Evolutionary conservation across 768 basidiomycete species (phyloP), one percentile per base, ranked within the genome.

Genomic region (Cystobasidium tubakii): DNA sequence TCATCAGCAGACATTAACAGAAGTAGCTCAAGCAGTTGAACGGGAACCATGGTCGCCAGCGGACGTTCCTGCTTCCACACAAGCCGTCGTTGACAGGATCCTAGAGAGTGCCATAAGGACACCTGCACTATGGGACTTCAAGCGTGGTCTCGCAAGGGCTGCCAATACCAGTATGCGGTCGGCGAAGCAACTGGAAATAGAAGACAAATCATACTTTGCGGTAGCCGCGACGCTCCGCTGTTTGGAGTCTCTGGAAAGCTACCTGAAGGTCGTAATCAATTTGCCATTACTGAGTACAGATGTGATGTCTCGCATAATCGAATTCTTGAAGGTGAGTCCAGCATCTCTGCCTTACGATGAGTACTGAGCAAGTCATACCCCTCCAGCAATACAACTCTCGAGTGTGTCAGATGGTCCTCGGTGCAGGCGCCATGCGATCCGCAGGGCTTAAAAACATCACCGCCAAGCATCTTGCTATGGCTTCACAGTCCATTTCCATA

Each of bases 381-480:
- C n/a, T 2, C 13, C 67, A 84, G 83, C 89, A 93, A 31, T 98
- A 95, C 84, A 99, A 99, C 81, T 98, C 95, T 34, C 84, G 96
- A 77, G 95, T 92, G 1, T 99, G 96, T 82, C 96, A 98, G 81
- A 94, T 98, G 55, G 96, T 99, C 0, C 84, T 99, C 10, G 96
- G 96, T 1, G 96, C 96, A 10, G 96, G 96, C 17, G 96, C 96
- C n/a, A 97, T 98, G 94, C 85, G 93, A 53, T 93, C 91, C 21
- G 96, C 96, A 23, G 96, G 96, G 6, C 82, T 99, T 78, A 97
- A 91, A 82, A 95, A 98, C 80, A 99, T 99, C 80, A 97, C 96
- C 0, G 96, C 96, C 46, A 96, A 92, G 81, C 95, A 99, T 83
- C 85, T 99, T 27, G 93, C 65, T 71, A 86, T 99, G 55, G 96